Evolutionary conservation across 106 monocot species (phyloP).

Genomic region (Chionographis japonica): DNA sequence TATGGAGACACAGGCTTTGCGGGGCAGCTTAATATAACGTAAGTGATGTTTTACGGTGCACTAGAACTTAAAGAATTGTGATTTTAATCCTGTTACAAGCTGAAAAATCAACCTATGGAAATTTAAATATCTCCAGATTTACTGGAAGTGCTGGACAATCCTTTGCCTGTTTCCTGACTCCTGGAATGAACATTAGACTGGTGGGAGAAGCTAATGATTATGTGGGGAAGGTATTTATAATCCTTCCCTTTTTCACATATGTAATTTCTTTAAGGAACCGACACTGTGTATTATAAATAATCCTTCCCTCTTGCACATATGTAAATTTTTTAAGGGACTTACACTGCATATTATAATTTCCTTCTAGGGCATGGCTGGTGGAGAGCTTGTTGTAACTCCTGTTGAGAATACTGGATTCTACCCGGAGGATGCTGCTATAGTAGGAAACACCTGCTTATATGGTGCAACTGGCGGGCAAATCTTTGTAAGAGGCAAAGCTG

Average conservation of each 20-base stretch:
- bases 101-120: not conserved
- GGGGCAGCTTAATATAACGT: slow-evolving; percentile 93
- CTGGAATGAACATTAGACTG: slow-evolving; percentile 88
- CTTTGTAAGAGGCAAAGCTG: slow-evolving; percentile 95
- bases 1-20: slow-evolving; percentile 98
- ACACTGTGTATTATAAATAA: not conserved
- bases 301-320: not conserved
- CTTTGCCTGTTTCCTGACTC: slow-evolving; percentile 88
- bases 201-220: slow-evolving; percentile 98
- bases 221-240: slow-evolving; percentile 79
- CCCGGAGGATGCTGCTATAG: slow-evolving; percentile 89
- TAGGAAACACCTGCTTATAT: slow-evolving; percentile 97
- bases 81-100: not conserved
- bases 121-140: slow-evolving; percentile 47
- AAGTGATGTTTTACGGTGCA: slow-evolving; percentile 2
- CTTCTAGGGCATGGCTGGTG: slow-evolving; percentile 94
- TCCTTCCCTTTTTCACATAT: not conserved
- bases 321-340: not conserved
- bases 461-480: slow-evolving; percentile 96
- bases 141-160: slow-evolving; percentile 97
- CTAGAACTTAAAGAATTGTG: not conserved
- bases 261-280: not conserved
- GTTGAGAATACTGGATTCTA: slow-evolving; percentile 71
- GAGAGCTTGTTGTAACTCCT: slow-evolving; percentile 83
- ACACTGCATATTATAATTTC: not conserved